Evolutionary conservation across 2,329 filamentous ascomycete genomes (phyloP).

Genomic region (Zymoseptoria tritici): DNA sequence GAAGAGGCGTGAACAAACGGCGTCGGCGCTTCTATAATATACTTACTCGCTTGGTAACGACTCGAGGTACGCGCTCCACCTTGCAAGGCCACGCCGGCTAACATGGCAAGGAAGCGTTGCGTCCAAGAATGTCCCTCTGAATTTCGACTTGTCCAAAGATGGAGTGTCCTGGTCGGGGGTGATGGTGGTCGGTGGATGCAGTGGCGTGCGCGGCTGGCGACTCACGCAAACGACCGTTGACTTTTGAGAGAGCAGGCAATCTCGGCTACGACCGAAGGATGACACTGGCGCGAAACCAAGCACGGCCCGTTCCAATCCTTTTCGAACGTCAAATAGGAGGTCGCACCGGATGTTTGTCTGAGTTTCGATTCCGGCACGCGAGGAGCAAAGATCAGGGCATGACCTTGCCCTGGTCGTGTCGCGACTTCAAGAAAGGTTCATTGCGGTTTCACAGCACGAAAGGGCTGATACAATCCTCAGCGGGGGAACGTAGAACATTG

Average conservation of each 20-base stretch:
- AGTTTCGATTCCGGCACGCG: not conserved
- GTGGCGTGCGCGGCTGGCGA: not conserved
- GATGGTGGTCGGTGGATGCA: not conserved
- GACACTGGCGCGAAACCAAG: not conserved
- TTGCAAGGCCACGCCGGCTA: not conserved
- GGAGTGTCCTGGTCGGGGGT: not conserved
- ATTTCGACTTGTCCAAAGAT: not conserved
- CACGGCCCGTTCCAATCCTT: not conserved
- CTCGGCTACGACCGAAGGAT: not conserved
- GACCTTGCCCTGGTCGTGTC: not conserved
- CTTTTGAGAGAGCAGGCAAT: not conserved
- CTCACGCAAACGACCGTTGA: not conserved
- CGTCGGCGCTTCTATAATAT: not conserved
- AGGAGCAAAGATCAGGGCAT: not conserved
- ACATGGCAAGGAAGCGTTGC: not conserved
- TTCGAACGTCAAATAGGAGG: not conserved
- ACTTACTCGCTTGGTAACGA: not conserved
- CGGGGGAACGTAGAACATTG: not conserved
- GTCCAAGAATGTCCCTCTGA: not conserved
- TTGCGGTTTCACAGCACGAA: not conserved
- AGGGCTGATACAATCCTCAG: not conserved
- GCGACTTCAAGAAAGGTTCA: not conserved
- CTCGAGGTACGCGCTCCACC: not conserved
- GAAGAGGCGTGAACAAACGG: not conserved
- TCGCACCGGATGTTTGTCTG: not conserved